Evolutionary conservation across 495 filamentous ascomycete species (phyloP), one percentile per base, ranked within the genome.

Genomic region (Penicillium longicatenatum): DNA sequence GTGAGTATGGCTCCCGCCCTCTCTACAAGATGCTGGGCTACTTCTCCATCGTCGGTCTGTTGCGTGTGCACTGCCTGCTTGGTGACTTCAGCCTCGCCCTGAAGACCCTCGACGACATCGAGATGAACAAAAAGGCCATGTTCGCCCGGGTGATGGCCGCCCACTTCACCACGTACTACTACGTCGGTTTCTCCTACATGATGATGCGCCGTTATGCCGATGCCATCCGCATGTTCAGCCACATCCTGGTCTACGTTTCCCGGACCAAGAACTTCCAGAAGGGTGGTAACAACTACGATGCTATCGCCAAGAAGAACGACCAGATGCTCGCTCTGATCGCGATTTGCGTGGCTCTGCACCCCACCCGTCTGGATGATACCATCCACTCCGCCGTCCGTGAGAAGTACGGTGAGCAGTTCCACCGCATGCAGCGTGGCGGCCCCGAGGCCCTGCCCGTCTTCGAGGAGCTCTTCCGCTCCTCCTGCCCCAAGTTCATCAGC

Each of bases 261-360:
- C 86, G 94, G 60, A 98, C 94, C 67, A 98, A 98, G 89, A 97
- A 97, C 80, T 97, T 98, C 86, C 95, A 98, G 77, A 98, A 98
- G 87, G 82, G 83, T 37, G 91, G 88, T 72, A 89, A 93, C 24
- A 92, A 92, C 75, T 98, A 96, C 79, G 94, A 98, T 71, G 92
- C 91, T 48, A 96, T 98, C 75, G 89, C 88, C 70, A 98, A 98
- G 87, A 97, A 98, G 86, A 98, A 96, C 75, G 95, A 98, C 70
- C 94, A 97, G 82, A 98, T 98, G 94, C 96, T 97, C 69, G 94
- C 93, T 30, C 84, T 98, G 61, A 96, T 98, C 62, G 94, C 94
- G 69, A 97, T 98, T 79, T 98, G 94, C 73, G 92, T 98, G 46
- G 92, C 94, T 59, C 96, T 98, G 82, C 88, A 93, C 75, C 94